phyloP scores from a whole-genome alignment of 768 basidiomycete genomes.

The Boletellus ananiceps region DNA sequence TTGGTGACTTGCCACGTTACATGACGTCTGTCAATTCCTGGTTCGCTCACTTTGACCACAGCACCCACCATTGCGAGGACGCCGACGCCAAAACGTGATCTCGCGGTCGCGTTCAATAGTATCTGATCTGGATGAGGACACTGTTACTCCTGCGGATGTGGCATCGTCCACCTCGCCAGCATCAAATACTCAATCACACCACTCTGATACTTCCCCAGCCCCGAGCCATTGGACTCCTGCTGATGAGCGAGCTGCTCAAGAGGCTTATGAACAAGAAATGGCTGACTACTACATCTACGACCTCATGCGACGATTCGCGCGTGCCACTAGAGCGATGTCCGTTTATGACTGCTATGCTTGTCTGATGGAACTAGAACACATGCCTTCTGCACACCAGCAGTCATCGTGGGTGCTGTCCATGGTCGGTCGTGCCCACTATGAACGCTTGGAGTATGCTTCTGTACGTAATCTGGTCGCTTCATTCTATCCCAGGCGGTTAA shows the following conservation, averaged over 20 bases:
- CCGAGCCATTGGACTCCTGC: constrained; percentile 59
- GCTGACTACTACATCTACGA: constrained; percentile 84
- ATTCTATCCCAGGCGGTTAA: constrained; percentile 6
- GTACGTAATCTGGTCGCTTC: constrained; percentile 46
- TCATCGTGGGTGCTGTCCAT: constrained; percentile 77
- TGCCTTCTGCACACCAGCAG: constrained; percentile 70
- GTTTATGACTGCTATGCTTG: constrained; percentile 73
- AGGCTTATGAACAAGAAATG: constrained; percentile 62
- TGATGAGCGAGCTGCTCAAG: constrained; percentile 69
- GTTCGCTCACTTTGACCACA: constrained; percentile 18
- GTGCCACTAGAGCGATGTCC: constrained; percentile 69
- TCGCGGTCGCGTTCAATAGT: constrained; percentile 59
- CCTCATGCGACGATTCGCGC: constrained; percentile 76
- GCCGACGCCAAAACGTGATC: constrained; percentile 52
- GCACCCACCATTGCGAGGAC: constrained; percentile 45
- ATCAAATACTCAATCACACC: constrained; percentile 53
- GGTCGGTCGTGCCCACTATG: constrained; percentile 85
- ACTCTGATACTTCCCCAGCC: constrained; percentile 59
- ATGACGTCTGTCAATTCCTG: constrained; percentile 4
- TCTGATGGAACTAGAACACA: constrained; percentile 67
- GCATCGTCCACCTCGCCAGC: constrained; percentile 60
- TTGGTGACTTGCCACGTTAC: constrained; percentile 24
- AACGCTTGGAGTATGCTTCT: constrained; percentile 81
- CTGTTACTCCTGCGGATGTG: constrained; percentile 40
- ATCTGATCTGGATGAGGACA: constrained; percentile 70